Conservation (phyloP, 1,139 yeast species). For the Saccharomyces hybrid region DNA sequence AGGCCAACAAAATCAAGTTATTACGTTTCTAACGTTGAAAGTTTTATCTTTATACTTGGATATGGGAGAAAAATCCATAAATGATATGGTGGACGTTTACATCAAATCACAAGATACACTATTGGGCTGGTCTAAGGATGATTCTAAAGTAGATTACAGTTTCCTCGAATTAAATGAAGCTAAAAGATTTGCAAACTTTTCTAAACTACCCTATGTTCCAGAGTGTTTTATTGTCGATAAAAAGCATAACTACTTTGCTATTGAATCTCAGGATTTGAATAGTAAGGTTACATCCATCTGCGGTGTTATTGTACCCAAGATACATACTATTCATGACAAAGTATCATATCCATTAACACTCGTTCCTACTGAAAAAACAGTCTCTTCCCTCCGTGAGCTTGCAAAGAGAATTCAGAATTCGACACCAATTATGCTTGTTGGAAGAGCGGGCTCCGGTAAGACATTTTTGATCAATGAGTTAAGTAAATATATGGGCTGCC, state of each 20-base stretch:
- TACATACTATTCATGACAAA: conserved; percentile 8
- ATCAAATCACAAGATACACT: conserved; percentile 20
- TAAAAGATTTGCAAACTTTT: conserved; percentile 50
- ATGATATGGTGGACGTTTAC: conserved; percentile 40
- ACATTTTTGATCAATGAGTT: conserved; percentile 75
- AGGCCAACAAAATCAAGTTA: conserved; percentile 28
- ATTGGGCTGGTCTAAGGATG: conserved; percentile 42
- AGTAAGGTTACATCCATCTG: conserved; percentile 57
- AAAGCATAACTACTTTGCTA: conserved; percentile 7
- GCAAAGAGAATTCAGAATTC: conserved; percentile 52
- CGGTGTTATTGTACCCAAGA: conserved; percentile 61
- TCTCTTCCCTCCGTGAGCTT: conserved; percentile 43
- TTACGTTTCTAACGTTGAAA: conserved; percentile 49
- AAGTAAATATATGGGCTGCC: conserved; percentile 51
- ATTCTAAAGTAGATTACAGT: conserved; percentile 43
- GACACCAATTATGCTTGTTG: conserved; percentile 66
- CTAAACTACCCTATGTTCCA: conserved; percentile 30
- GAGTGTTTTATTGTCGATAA: conserved; percentile 6
- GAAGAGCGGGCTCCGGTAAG: conserved; percentile 87
- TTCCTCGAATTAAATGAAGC: conserved; percentile 62
- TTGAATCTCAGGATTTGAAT: conserved; percentile 32
- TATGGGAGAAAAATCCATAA: conserved; percentile 50
- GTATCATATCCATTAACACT: conserved; percentile 31
- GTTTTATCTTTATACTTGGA: conserved; percentile 48
- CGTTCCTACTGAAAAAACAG: conserved; percentile 62